Base-by-base conservation (phyloP, 306 rosid species). In the Fragaria vesca region DNA sequence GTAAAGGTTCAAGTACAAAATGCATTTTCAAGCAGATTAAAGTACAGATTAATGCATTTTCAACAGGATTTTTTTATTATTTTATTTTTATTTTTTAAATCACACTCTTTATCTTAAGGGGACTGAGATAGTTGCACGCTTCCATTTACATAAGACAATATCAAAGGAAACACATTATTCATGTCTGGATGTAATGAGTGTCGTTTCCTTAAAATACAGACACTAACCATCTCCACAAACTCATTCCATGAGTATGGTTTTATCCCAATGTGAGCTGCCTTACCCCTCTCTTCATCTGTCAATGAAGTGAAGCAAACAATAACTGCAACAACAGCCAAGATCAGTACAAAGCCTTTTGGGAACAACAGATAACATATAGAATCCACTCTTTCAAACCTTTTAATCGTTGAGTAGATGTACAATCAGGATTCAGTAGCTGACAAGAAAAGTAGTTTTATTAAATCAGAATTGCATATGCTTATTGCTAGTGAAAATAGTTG, bases 191-290 rank as follows among this genome's bases (percentile, higher is more conserved):
- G 67, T 38, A 38, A 21, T 21, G 66, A 50, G 36, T 38, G 50
- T n/a, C 4, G 32, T 34, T 1, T 6, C 6, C 61, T 20, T 12
- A 13, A 20, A 36, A 36, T 21, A 11, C 21, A 69, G 15, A 57
- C 68, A 82, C 87, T 51, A 76, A 93, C 96, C 93, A 81, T 70
- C 34, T 81, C 72, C 30, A 84, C 76, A 85, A 90, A 93, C 85
- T 93, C 96, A 16, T 86, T 79, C 98, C 97, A 93, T 12, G 97
- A 88, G 84, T 83, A 89, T 52, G 96, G 80, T 86, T 89, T 90
- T 28, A 84, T 77, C 73, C 93, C 90, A 68, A 82, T 71, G 70
- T 32, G 78, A 30, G 47, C 72, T 43, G 90, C 88, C 65, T 81
- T 79, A 16, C 75, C 78, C 82, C 86, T 89, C 80, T 91, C 91